These are phyloP conservation scores for Fusarium longipes DNA, from an alignment of 2,329 filamentous ascomycete species.

Conservation along the genomic window DNA sequence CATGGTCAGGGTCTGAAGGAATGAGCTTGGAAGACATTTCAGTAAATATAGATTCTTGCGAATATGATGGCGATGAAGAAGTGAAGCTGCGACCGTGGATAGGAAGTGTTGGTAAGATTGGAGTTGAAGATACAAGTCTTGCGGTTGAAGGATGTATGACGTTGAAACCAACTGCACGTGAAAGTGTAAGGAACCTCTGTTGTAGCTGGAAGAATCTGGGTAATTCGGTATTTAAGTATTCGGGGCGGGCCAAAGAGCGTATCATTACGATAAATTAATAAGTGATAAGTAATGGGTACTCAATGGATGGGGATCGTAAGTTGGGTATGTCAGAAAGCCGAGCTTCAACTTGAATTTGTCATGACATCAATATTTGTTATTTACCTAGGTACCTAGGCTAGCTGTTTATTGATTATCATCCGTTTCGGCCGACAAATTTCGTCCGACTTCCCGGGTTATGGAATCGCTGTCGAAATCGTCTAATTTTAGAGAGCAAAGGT, in stretches of 20 bases:
- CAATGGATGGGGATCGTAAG: neutral
- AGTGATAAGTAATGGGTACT: neutral
- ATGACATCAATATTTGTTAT: constrained; percentile 40
- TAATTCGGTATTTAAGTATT: constrained; percentile 14
- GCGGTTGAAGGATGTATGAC: constrained; percentile 3
- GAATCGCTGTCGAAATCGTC: neutral
- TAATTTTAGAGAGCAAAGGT: constrained; percentile 4
- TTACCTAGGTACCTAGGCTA: no score
- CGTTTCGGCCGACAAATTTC: constrained; percentile 10
- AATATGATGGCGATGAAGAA: constrained; percentile 17
- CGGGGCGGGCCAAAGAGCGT: constrained; percentile 3
- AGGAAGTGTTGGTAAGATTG: neutral
- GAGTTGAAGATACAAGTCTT: neutral
- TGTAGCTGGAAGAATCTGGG: constrained; percentile 4
- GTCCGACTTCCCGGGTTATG: constrained; percentile 6
- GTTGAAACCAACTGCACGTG: constrained; percentile 13
- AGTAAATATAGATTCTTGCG: constrained; percentile 15
- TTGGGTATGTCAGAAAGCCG: constrained; percentile 8
- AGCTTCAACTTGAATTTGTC: constrained; percentile 21
- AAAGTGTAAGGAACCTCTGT: constrained; percentile 1
- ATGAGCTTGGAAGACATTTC: constrained; percentile 73
- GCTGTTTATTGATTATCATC: neutral
- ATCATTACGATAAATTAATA: constrained; percentile 12
- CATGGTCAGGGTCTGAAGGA: constrained; percentile 77
- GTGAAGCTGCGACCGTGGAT: constrained; percentile 14